Percentiles rank a stretch among this genome's conserved stretches.
These are phyloP conservation scores for Penicillium freii DNA, from an alignment of 2,329 filamentous ascomycete species.

Conservation along the genomic window DNA sequence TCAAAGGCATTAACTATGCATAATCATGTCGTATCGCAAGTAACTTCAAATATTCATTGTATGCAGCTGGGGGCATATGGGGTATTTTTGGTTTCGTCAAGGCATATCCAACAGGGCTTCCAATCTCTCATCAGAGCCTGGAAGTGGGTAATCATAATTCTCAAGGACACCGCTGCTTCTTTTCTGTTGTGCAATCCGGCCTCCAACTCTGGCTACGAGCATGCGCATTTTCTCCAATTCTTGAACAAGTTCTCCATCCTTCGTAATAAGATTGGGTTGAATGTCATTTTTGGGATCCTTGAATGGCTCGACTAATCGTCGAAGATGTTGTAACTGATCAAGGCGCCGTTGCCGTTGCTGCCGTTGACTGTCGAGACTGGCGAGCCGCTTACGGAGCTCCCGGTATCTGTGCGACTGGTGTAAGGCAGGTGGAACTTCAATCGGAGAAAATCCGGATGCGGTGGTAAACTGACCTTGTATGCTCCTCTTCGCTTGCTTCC, in stretches of 20 bases:
- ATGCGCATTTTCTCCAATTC: conserved; percentile 53
- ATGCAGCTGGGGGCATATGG: conserved; percentile 1
- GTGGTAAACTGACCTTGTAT: conserved; percentile 30
- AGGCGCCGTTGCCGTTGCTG: conserved; percentile 48
- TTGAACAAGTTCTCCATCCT: conserved; percentile 50
- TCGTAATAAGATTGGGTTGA: conserved; percentile 55
- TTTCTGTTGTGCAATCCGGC: conserved; percentile 35
- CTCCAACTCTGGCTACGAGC: conserved; percentile 45
- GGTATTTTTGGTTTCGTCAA: conserved; percentile 22
- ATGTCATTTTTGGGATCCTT: conserved; percentile 50
- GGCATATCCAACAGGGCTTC: conserved; percentile 40
- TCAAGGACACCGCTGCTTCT: conserved; percentile 16
- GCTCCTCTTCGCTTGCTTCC: conserved; percentile 32
- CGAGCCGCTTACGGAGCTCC: conserved; percentile 44
- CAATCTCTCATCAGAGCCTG: conserved; percentile 35
- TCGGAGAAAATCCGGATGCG: conserved; percentile 3
- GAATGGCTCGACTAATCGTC: conserved; percentile 50
- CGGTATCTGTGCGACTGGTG: conserved; percentile 39
- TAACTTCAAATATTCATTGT: not conserved
- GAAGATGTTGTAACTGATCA: conserved; percentile 48
- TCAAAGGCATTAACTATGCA: not conserved
- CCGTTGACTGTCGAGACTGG: conserved; percentile 46
- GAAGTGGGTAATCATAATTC: conserved; percentile 21
- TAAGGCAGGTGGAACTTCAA: conserved; percentile 27
- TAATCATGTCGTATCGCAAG: not conserved